Conservation (phyloP, 108 stramenopile species). For the Skeletonema potamos region DNA sequence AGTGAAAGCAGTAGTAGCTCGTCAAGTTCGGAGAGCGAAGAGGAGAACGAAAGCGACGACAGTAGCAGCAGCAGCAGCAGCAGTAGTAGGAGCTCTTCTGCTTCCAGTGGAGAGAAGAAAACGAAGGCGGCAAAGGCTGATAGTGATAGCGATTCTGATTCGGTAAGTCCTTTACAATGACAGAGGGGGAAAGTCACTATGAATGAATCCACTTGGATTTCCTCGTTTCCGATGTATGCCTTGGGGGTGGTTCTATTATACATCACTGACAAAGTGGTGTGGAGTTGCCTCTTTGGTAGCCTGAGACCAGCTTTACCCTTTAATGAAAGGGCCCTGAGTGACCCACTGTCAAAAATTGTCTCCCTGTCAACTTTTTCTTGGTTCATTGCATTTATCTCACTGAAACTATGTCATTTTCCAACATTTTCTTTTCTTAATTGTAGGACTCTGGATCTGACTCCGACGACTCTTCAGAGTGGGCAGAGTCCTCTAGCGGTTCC, state of each 20-base stretch:
- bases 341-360: background rate
- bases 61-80: slow-evolving; percentile 16
- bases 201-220: slow-evolving; percentile 74
- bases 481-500: slow-evolving; percentile 39
- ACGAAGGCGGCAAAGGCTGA: slow-evolving; percentile 24
- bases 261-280: slow-evolving; percentile 88
- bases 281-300: slow-evolving; percentile 27
- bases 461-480: slow-evolving; percentile 60
- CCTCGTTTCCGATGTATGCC: slow-evolving; percentile 96
- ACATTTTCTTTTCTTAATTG: background rate
- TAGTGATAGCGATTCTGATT: slow-evolving; percentile 37
- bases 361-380: slow-evolving; percentile 13
- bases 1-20: slow-evolving; percentile 24
- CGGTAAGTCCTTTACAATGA: slow-evolving; percentile 25
- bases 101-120: slow-evolving; percentile 44
- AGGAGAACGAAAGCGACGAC: slow-evolving; percentile 38
- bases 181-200: slow-evolving; percentile 16
- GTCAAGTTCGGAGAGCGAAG: slow-evolving; percentile 31
- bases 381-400: slow-evolving; percentile 7
- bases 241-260: slow-evolving; percentile 22
- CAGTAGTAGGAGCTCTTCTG: slow-evolving; percentile 20
- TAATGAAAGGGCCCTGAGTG: slow-evolving; percentile 40
- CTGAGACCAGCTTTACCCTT: slow-evolving; percentile 84
- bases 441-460: slow-evolving; percentile 38
- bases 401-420: background rate